Conservation (phyloP, 352 stramenopile genomes). For the Phytopythium boreale region DNA sequence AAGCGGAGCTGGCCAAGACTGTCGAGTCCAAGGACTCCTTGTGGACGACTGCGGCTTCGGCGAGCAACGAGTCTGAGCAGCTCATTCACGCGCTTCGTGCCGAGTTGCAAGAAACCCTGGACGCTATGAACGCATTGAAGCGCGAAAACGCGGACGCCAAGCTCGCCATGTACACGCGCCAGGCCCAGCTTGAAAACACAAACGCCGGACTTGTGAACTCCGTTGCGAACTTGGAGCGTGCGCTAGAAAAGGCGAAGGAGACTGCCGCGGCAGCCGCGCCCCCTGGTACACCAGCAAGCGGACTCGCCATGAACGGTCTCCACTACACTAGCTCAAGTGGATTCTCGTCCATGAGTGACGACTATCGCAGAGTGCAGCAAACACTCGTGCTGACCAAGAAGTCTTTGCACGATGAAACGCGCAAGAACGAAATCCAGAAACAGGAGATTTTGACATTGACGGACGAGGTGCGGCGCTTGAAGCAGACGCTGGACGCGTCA, state of each 20-base stretch:
- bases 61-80: conserved; percentile 65
- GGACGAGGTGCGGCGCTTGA: conserved; percentile 52
- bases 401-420: conserved; percentile 61
- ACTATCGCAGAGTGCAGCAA: conserved; percentile 61
- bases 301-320: not conserved
- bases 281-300: not conserved
- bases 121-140: conserved; percentile 54
- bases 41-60: conserved; percentile 62
- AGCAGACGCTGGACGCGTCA: conserved; percentile 28
- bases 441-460: conserved; percentile 59
- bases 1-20: conserved; percentile 39
- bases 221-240: conserved; percentile 60
- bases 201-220: conserved; percentile 70
- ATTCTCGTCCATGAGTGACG: conserved; percentile 39
- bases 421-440: conserved; percentile 61
- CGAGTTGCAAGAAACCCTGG: conserved; percentile 68
- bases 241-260: conserved; percentile 49
- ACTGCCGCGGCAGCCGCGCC: conserved; percentile 3
- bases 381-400: conserved; percentile 74
- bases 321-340: conserved; percentile 10
- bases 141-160: conserved; percentile 63
- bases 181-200: conserved; percentile 70
- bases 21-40: conserved; percentile 67
- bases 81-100: conserved; percentile 52
- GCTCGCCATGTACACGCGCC: conserved; percentile 63